Evolutionary conservation across 306 rosid genomes (phyloP), one percentile per base, ranked within the genome.

Genomic region (Vigna nakashimae): DNA sequence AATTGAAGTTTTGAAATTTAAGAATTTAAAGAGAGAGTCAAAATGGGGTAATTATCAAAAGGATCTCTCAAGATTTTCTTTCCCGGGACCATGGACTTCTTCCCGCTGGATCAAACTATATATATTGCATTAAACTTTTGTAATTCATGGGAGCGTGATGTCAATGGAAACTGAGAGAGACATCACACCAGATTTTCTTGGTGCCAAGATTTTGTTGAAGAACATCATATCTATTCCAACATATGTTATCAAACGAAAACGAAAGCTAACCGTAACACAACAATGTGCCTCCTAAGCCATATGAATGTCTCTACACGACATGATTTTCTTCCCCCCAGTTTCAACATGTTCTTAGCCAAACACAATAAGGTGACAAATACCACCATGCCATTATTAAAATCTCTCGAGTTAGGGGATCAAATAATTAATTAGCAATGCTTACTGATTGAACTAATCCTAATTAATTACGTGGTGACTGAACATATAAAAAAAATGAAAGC

Each of bases 11-110:
- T 14, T 58, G 34, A 30, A 51, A 71, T 6, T 82, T 24, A 22
- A 62, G 40, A 58, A 58, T 32, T 42, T 42, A 77, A 71, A 72
- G 88, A 12, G 42, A 74, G 56, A 72, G 88, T 86, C 85, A 80
- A 84, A 79, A 78, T 82, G 58, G 53, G 80, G 89, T 80, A 58
- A 79, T 86, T 74, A 74, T 90, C 80, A 50, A 84, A 62, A 77
- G 78, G 90, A 88, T 89, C 87, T 79, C 38, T 16, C 6, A 79
- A 81, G 92, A 88, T 89, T 81, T 89, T 68, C 9, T 80, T 43
- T 34, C 79, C 1, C 1, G 77, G 85, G 78, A 81, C 84, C 74
- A 59, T 28, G 67, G 79, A 79, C 76, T 85, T 75, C 40, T 36
- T 36, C 40, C 24, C 73, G 26, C 63, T 57, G 69, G 64, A 77